Evolutionary conservation across 2,329 filamentous ascomycete genomes (phyloP).

Genomic region (Botrytis fabae): DNA sequence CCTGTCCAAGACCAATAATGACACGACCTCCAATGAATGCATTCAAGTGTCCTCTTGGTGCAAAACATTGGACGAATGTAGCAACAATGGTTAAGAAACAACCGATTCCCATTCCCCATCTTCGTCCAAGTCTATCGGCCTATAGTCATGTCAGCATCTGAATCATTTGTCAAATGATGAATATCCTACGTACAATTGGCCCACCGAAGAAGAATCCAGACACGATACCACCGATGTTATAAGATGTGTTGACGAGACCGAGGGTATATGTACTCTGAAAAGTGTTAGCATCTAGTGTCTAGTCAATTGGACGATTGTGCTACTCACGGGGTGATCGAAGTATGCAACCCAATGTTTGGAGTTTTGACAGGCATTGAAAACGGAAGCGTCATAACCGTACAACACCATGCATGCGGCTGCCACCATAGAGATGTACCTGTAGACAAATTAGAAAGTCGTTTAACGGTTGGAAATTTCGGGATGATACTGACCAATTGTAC

Average conservation of each 20-base stretch:
- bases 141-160: neutral
- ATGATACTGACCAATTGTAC: conserved; percentile 22
- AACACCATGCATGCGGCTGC: conserved; percentile 74
- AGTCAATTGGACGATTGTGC: neutral
- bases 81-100: conserved; percentile 66
- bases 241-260: conserved; percentile 65
- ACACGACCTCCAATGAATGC: conserved; percentile 69
- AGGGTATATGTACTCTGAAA: conserved; percentile 44
- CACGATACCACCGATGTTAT: conserved; percentile 70
- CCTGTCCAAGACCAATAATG: conserved; percentile 70
- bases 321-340: conserved; percentile 49
- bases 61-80: conserved; percentile 68
- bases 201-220: conserved; percentile 68
- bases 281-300: neutral
- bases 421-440: conserved; percentile 66
- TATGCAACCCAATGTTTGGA: conserved; percentile 66
- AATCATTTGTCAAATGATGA: neutral
- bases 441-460: neutral
- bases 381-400: conserved; percentile 73
- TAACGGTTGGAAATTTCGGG: neutral
- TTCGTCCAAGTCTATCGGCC: conserved; percentile 61
- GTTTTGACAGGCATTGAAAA: conserved; percentile 71
- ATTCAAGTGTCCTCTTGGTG: conserved; percentile 59
- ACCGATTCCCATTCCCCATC: conserved; percentile 64
- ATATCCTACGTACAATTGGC: conserved; percentile 42